A percentile compares a stretch with the other conserved stretches of the same genome.
phyloP scores from a whole-genome alignment of 805 yeast species.

The Metahyphopichia silvanorum region DNA sequence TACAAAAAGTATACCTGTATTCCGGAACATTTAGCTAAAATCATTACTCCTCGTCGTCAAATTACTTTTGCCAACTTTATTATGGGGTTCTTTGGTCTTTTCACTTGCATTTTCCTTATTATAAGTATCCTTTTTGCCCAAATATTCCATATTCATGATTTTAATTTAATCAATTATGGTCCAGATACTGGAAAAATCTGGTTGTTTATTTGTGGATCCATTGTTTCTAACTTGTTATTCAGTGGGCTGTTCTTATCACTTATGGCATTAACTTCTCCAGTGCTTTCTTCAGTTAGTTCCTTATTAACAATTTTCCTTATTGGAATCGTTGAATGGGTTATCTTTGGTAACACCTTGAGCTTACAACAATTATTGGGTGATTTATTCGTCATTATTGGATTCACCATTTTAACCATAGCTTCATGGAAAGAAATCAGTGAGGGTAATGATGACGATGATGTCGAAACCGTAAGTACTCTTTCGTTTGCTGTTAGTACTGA shows the following conservation, averaged over 20 bases:
- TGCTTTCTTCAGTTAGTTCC: constrained; percentile 66
- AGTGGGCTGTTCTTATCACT: constrained; percentile 70
- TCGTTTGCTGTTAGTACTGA: constrained; percentile 38
- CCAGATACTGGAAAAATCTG: constrained; percentile 36
- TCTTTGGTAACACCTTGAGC: constrained; percentile 58
- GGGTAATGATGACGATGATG: constrained; percentile 44
- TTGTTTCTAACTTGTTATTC: constrained; percentile 62
- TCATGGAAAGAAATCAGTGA: constrained; percentile 64
- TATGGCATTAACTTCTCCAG: constrained; percentile 85
- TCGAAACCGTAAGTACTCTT: constrained; percentile 38
- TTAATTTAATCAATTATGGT: constrained; percentile 51
- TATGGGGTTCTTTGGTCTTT: constrained; percentile 64
- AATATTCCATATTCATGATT: constrained; percentile 52
- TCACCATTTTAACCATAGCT: constrained; percentile 58
- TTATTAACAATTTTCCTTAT: constrained; percentile 76
- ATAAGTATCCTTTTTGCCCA: constrained; percentile 47
- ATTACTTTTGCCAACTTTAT: constrained; percentile 77
- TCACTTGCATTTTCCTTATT: constrained; percentile 51
- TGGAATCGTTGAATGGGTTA: constrained; percentile 69
- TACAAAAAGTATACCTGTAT: constrained; percentile 77
- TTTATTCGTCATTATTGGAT: constrained; percentile 64
- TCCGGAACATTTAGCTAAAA: constrained; percentile 48
- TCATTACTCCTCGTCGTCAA: constrained; percentile 57
- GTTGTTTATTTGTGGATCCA: constrained; percentile 48
- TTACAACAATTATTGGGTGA: constrained; percentile 66